Evolutionary conservation across 176 grass and related monocot species (phyloP), one percentile per base, ranked within the genome.

Genomic region (Coix lacrymajobi): DNA sequence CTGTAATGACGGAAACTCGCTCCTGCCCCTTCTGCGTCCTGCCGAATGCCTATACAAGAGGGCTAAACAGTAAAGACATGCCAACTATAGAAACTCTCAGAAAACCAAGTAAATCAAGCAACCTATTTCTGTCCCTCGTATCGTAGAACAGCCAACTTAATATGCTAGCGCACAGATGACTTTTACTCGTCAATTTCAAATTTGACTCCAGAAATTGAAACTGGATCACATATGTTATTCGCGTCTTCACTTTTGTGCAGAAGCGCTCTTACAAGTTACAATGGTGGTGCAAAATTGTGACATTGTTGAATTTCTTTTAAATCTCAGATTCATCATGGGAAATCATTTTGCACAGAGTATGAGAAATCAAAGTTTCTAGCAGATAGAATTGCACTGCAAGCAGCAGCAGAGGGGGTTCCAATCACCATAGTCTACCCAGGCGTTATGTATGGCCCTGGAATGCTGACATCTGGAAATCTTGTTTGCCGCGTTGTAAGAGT

Each of bases 301-400:
- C 6, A 73, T 28, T 8, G 2, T 20, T 66, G 22, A 84, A 17
- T 82, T 85, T 3, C 3, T 36, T 87, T 12, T 80, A 54, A 73
- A 81, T 85, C 79, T 56, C 92, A 93, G 92, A 75, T 93, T 38
- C 91, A 98, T 87, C 84, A 85, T 56, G 87, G 87, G 19, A 91
- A 95, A 77, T n/a, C 83, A 83, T 95, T 98, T 69, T 98, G 91
- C 85, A 98, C 96, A 20, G 96, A 98, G 76, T 93, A 98, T 83
- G 96, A 98, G 79, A 98, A 93, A 83, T 98, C 96, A 71, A 98
- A 98, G 64, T 81, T 86, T 39, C 75, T 88, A 70, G 92, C 91
- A 52, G 92, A 98, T 75, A 69, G 28, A 54, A 90, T 98, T 26
- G 96, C 96, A 45, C 64, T 95, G 81, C 80, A 92, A 82, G 96